Conservation (phyloP, 176 grass and related monocot species). For the Carex kokanica region DNA sequence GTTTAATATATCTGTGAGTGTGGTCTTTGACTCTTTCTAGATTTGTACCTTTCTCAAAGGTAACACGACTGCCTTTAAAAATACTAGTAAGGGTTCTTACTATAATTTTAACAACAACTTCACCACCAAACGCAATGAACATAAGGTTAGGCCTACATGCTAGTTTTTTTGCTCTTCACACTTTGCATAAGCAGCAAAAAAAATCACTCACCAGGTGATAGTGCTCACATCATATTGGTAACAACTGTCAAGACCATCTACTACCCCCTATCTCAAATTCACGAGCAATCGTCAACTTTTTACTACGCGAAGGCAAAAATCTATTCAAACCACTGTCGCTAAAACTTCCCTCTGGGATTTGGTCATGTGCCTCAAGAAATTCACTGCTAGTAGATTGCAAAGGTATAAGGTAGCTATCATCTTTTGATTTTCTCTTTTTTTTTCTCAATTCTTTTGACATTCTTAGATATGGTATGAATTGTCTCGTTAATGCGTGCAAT, state of each 20-base stretch:
- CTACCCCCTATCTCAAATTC: constrained; percentile 42
- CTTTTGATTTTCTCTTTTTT: constrained; percentile 84
- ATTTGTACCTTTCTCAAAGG: not conserved
- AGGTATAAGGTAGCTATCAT: constrained; percentile 79
- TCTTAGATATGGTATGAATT: constrained; percentile 87
- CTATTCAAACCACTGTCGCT: constrained; percentile 78
- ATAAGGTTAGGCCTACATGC: not conserved
- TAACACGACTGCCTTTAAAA: not conserved
- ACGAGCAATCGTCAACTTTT: constrained; percentile 8
- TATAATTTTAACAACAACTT: not conserved
- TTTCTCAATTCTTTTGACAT: constrained; percentile 80
- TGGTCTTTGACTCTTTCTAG: not conserved
- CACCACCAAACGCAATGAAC: not conserved
- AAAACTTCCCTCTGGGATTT: constrained; percentile 56
- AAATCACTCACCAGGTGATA: not conserved
- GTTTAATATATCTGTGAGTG: not conserved
- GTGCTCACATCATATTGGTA: not conserved
- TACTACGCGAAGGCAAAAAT: constrained; percentile 36
- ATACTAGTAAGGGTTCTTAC: not conserved
- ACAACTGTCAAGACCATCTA: constrained; percentile 45
- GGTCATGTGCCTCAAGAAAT: constrained; percentile 68
- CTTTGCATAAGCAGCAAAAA: not conserved
- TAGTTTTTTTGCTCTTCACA: not conserved
- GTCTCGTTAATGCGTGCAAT: constrained; percentile 75
- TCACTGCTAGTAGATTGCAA: constrained; percentile 66